A percentile compares a stretch with the other conserved stretches of the same genome.
Evolutionary conservation across 352 stramenopile genomes (phyloP).

Genomic region (Phytophthora pistaciae): DNA sequence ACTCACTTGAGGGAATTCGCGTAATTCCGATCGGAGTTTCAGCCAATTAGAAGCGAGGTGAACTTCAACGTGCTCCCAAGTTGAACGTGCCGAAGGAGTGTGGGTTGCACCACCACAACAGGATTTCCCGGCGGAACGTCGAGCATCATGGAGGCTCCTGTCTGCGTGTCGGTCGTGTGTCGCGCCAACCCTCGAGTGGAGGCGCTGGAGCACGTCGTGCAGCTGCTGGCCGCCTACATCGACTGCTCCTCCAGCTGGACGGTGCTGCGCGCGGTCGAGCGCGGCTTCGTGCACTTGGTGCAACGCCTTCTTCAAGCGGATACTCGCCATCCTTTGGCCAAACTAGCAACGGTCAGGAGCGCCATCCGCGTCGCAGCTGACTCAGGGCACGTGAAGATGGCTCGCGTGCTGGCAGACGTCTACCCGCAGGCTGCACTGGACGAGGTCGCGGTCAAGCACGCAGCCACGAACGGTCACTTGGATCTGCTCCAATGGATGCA

Average conservation of each 20-base stretch:
- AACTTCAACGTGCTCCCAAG: slow-evolving; percentile 15
- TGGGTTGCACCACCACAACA: slow-evolving; percentile 28
- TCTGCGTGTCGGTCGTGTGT: slow-evolving; percentile 30
- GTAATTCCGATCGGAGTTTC: slow-evolving; percentile 2
- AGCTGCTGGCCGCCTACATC: slow-evolving; percentile 43
- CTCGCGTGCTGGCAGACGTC: slow-evolving; percentile 8
- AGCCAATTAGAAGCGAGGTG: slow-evolving; percentile 3
- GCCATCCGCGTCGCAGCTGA: slow-evolving; percentile 47
- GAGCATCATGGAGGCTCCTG: slow-evolving; percentile 16
- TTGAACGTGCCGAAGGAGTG: slow-evolving; percentile 13
- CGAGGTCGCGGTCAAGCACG: slow-evolving; percentile 31
- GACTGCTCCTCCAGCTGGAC: slow-evolving; percentile 52
- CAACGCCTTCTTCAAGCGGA: slow-evolving; percentile 34
- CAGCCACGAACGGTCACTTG: slow-evolving; percentile 34
- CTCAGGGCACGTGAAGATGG: slow-evolving; percentile 37
- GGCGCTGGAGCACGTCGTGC: slow-evolving; percentile 50
- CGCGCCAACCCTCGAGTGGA: slow-evolving; percentile 23
- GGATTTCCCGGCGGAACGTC: slow-evolving; percentile 3
- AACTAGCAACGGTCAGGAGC: slow-evolving; percentile 13
- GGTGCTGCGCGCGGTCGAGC: slow-evolving; percentile 44
- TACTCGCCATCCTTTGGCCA: slow-evolving; percentile 28
- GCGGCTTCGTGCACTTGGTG: slow-evolving; percentile 53
- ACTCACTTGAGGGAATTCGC: background rate
- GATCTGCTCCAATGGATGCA: slow-evolving; percentile 37
- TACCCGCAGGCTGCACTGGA: slow-evolving; percentile 25